Percentiles rank a stretch among this genome's conserved stretches.
These are phyloP conservation scores for Aspergillus persii DNA, from an alignment of 2,329 filamentous ascomycete species.

Conservation along the genomic window DNA sequence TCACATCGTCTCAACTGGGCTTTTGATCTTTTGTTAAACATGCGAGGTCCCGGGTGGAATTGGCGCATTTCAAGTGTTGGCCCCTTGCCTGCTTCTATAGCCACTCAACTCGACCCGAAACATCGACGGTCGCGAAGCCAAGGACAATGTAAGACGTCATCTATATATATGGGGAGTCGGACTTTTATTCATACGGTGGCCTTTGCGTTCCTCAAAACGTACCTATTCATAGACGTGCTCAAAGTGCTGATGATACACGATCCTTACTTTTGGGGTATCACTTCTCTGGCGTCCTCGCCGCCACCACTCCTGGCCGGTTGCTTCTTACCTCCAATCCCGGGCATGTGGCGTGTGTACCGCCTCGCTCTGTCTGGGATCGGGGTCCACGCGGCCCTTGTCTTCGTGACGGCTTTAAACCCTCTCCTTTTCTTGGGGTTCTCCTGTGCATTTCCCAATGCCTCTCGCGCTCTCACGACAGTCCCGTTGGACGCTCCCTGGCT, in stretches of 20 bases:
- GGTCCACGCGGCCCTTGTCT: slow-evolving; percentile 60
- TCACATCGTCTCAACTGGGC: slow-evolving; percentile 58
- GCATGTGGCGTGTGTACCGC: slow-evolving; percentile 56
- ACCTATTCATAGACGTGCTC: slow-evolving; percentile 67
- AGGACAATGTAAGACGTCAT: slow-evolving; percentile 3
- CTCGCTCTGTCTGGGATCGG: slow-evolving; percentile 55
- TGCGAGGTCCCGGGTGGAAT: slow-evolving; percentile 61
- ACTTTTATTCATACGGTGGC: slow-evolving; percentile 50
- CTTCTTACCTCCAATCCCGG: slow-evolving; percentile 35
- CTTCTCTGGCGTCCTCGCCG: slow-evolving; percentile 46
- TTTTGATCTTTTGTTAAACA: slow-evolving; percentile 55
- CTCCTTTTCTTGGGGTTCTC: slow-evolving; percentile 57
- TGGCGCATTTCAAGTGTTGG: slow-evolving; percentile 53
- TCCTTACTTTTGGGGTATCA: slow-evolving; percentile 68
- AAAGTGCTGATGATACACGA: slow-evolving; percentile 71
- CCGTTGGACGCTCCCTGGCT: slow-evolving; percentile 60
- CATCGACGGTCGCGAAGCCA: slow-evolving; percentile 1
- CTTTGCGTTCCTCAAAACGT: slow-evolving; percentile 53
- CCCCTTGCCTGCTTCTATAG: slow-evolving; percentile 29
- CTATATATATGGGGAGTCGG: slow-evolving; percentile 37
- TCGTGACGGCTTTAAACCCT: slow-evolving; percentile 60
- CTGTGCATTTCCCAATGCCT: slow-evolving; percentile 49
- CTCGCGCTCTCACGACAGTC: slow-evolving; percentile 60
- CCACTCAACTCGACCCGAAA: slow-evolving; percentile 19
- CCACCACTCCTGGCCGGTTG: slow-evolving; percentile 28